A percentile compares a stretch with the other conserved stretches of the same genome.
These are phyloP conservation scores for Xylaria sp. DNA, from an alignment of 2,329 filamentous ascomycete species.

Conservation along the genomic window DNA sequence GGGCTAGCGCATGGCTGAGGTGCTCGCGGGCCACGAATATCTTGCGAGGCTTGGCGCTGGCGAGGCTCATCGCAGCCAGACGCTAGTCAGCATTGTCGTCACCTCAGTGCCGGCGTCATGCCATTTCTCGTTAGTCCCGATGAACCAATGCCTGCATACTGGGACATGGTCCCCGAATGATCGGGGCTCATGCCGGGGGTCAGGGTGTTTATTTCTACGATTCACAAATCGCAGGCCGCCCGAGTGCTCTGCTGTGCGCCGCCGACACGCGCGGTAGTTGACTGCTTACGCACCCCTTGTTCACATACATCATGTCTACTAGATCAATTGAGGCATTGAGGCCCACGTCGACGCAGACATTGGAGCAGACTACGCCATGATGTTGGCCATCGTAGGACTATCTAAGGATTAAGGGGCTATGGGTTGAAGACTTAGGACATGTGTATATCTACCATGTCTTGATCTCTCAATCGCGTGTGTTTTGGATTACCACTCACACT, in stretches of 20 bases:
- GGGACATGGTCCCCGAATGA: neutral
- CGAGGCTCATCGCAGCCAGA: slow-evolving; percentile 4
- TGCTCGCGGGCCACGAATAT: neutral
- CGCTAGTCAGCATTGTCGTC: neutral
- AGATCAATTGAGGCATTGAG: neutral
- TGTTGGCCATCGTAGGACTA: neutral
- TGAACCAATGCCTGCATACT: neutral
- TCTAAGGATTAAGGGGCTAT: neutral
- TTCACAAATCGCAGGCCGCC: neutral
- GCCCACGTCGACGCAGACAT: neutral
- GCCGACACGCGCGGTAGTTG: neutral
- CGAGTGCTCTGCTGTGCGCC: neutral
- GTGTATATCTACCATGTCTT: slow-evolving; percentile 2
- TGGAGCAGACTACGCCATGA: neutral
- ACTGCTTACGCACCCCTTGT: slow-evolving; percentile 9
- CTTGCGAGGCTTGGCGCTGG: neutral
- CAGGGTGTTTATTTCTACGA: neutral
- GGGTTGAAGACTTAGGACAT: neutral
- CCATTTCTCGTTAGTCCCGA: slow-evolving; percentile 7
- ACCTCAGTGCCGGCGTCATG: slow-evolving; percentile 8
- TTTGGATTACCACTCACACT: neutral
- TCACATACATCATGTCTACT: neutral
- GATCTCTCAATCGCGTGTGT: neutral
- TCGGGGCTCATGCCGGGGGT: neutral
- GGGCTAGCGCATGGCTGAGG: neutral